These are phyloP conservation scores for Glaciozyma antarctica DNA, from an alignment of 768 basidiomycete genomes.

Conservation along the genomic window DNA sequence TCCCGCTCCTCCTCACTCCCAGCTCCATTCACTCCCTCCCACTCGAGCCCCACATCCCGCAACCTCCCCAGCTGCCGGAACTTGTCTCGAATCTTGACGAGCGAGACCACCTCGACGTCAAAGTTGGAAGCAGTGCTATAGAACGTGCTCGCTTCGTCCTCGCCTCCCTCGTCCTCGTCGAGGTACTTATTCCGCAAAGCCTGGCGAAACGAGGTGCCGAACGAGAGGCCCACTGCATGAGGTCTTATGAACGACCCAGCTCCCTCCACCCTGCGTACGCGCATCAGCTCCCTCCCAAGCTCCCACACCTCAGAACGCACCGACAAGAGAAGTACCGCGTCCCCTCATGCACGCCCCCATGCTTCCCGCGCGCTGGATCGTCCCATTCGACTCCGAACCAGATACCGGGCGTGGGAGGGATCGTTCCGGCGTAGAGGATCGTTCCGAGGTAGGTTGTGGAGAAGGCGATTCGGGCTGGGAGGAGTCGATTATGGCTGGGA, in stretches of 20 bases:
- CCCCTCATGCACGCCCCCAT: slow-evolving; percentile 65
- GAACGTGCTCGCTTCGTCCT: slow-evolving; percentile 56
- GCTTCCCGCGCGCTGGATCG: slow-evolving; percentile 69
- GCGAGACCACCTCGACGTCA: slow-evolving; percentile 70
- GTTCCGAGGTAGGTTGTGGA: slow-evolving; percentile 47
- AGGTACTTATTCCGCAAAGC: slow-evolving; percentile 66
- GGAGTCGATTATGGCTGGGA: no score
- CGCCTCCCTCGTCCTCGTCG: slow-evolving; percentile 38
- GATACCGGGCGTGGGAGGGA: slow-evolving; percentile 53
- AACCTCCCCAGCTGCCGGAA: slow-evolving; percentile 58
- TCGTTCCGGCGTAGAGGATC: slow-evolving; percentile 57
- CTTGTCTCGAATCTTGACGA: slow-evolving; percentile 67
- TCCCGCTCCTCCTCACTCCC: slow-evolving; percentile 42
- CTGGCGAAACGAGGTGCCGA: slow-evolving; percentile 61
- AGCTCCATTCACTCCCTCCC: slow-evolving; percentile 50
- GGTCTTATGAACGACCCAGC: slow-evolving; percentile 75
- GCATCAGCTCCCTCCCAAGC: slow-evolving; percentile 4
- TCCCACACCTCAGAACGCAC: background rate
- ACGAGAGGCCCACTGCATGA: slow-evolving; percentile 43
- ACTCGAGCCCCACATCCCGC: slow-evolving; percentile 70
- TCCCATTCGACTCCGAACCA: slow-evolving; percentile 99
- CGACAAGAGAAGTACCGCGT: slow-evolving; percentile 52
- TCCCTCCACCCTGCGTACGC: slow-evolving; percentile 47
- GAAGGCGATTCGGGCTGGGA: no score
- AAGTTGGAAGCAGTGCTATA: slow-evolving; percentile 77